phyloP scores from a whole-genome alignment of 1,284 basidiomycete genomes.

The Ustilago nuda region DNA sequence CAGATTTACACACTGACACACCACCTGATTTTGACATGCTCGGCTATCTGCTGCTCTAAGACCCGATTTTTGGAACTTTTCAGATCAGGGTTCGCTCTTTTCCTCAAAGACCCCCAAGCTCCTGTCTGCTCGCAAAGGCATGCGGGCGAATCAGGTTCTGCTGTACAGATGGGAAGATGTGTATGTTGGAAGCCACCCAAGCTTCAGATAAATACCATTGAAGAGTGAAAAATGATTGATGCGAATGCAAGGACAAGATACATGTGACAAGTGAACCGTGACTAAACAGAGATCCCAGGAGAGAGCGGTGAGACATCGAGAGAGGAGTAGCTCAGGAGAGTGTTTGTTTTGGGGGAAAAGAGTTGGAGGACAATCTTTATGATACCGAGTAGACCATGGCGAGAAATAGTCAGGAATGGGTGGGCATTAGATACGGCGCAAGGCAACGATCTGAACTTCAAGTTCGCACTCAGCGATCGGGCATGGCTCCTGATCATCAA shows the following conservation, averaged over 20 bases:
- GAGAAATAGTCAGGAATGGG: background rate
- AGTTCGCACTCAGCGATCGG: conserved; percentile 67
- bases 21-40: background rate
- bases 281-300: conserved; percentile 2
- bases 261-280: conserved; percentile 1
- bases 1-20: background rate
- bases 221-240: background rate
- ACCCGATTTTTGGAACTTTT: conserved; percentile 13
- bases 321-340: background rate
- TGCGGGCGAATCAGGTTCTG: background rate
- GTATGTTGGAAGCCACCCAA: background rate
- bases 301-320: conserved; percentile 1
- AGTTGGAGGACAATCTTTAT: background rate
- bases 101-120: background rate
- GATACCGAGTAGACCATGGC: background rate
- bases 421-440: conserved; percentile 55
- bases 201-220: background rate
- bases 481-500: conserved; percentile 35
- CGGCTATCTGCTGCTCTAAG: background rate
- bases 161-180: background rate
- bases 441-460: conserved; percentile 68
- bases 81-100: conserved; percentile 1
- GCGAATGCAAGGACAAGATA: conserved; percentile 14
- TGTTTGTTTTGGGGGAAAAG: background rate
- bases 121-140: background rate